Percentiles rank a stretch among this genome's conserved stretches.
phyloP scores from a whole-genome alignment of 768 basidiomycete genomes.

The Termitomyces sp. region DNA sequence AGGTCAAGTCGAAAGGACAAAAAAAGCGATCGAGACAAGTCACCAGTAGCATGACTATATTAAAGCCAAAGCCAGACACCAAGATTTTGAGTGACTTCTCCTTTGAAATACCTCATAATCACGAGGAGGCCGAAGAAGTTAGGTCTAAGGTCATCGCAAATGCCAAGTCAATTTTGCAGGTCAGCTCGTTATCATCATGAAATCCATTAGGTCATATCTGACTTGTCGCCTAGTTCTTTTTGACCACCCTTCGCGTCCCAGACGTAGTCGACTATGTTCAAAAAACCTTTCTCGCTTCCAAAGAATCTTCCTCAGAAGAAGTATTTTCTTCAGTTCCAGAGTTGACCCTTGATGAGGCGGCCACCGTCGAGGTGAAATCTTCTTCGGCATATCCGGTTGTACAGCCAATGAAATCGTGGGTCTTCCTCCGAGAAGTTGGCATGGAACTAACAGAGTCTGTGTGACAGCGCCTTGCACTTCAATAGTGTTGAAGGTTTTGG shows the following conservation, averaged over 20 bases:
- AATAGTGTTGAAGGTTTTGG: conserved; percentile 59
- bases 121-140: conserved; percentile 5
- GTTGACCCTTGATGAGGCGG: not conserved
- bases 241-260: conserved; percentile 11
- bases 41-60: not conserved
- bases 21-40: not conserved
- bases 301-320: not conserved
- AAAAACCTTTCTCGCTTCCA: conserved; percentile 11
- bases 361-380: not conserved
- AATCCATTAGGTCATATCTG: not conserved
- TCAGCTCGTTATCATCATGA: conserved; percentile 2
- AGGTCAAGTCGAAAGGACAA: not conserved
- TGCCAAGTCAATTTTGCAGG: conserved; percentile 17
- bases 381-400: conserved; percentile 39
- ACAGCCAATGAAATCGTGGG: conserved; percentile 53
- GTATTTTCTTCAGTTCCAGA: not conserved
- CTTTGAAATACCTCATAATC: conserved; percentile 2
- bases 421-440: not conserved
- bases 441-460: not conserved
- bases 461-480: conserved; percentile 46
- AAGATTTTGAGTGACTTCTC: conserved; percentile 11
- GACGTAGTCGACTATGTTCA: conserved; percentile 13
- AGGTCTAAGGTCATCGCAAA: conserved; percentile 9
- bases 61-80: conserved; percentile 5
- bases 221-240: conserved; percentile 14